phyloP scores from a whole-genome alignment of 768 basidiomycete species.

The Sutorius australiensis region DNA sequence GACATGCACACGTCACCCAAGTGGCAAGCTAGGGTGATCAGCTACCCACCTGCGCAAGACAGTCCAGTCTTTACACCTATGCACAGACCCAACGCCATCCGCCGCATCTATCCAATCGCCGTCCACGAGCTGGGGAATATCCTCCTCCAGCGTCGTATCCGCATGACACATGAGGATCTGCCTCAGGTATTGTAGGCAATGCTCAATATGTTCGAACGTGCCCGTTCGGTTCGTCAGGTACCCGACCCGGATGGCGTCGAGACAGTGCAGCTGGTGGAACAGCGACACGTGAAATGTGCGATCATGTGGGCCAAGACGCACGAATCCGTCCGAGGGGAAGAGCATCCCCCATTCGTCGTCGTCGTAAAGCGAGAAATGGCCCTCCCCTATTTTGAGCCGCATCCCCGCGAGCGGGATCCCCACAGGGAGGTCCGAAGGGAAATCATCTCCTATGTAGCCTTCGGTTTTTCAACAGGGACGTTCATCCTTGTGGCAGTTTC shows the following conservation, averaged over 20 bases:
- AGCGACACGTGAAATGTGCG: slow-evolving; percentile 35
- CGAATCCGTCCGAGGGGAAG: slow-evolving; percentile 33
- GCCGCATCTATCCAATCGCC: slow-evolving; percentile 25
- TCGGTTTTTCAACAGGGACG: not conserved
- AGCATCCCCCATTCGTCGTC: slow-evolving; percentile 36
- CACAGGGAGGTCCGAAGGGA: slow-evolving; percentile 31
- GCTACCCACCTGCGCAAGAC: slow-evolving; percentile 26
- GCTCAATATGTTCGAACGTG: slow-evolving; percentile 30
- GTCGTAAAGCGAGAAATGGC: slow-evolving; percentile 30
- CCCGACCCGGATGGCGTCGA: slow-evolving; percentile 35
- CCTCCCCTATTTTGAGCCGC: slow-evolving; percentile 22
- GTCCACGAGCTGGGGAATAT: slow-evolving; percentile 26
- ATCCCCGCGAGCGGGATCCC: slow-evolving; percentile 27
- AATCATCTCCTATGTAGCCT: slow-evolving; percentile 31
- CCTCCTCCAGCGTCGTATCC: slow-evolving; percentile 37
- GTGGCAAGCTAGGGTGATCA: slow-evolving; percentile 28
- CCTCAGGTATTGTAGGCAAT: slow-evolving; percentile 38
- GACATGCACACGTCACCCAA: slow-evolving; percentile 6
- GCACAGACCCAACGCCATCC: slow-evolving; percentile 30
- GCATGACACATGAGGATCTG: slow-evolving; percentile 37
- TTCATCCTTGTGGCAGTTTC: not conserved
- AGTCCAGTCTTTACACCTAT: slow-evolving; percentile 35
- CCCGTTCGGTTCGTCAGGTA: slow-evolving; percentile 24
- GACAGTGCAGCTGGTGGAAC: slow-evolving; percentile 49
- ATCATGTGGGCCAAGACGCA: slow-evolving; percentile 32